phyloP scores from a whole-genome alignment of 1,139 yeast species.

The Candida sp. region DNA sequence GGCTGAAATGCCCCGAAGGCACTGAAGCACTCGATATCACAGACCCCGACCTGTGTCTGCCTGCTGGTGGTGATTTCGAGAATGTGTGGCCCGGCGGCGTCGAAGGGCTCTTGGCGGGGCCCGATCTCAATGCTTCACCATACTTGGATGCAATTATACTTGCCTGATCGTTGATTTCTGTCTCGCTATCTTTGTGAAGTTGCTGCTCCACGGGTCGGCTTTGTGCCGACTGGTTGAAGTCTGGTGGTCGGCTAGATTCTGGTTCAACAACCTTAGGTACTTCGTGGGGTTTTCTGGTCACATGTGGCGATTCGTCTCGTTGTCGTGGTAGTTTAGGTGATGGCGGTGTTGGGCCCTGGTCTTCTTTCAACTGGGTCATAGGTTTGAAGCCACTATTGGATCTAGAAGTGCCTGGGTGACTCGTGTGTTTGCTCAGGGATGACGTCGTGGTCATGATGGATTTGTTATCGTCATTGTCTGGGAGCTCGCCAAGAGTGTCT shows the following conservation, averaged over 20 bases:
- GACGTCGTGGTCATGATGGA: conserved; percentile 1
- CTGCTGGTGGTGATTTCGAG: neutral
- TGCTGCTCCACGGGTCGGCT: neutral
- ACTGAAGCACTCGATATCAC: conserved; percentile 6
- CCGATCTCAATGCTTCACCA: conserved; percentile 8
- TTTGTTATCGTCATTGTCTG: conserved; percentile 7
- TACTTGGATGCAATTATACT: conserved; percentile 10
- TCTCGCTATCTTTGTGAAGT: neutral
- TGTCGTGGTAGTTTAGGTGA: neutral
- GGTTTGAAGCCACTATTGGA: neutral
- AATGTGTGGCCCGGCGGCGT: neutral
- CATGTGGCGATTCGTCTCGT: neutral
- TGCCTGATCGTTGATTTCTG: conserved; percentile 6
- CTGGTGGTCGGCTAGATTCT: neutral
- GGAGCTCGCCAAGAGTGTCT: neutral
- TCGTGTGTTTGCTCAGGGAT: neutral
- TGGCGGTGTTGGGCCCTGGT: neutral
- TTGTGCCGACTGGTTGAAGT: neutral
- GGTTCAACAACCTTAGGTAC: neutral
- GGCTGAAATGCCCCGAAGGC: conserved; percentile 6
- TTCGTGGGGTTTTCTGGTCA: neutral
- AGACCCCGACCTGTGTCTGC: conserved; percentile 12
- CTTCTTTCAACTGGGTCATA: neutral
- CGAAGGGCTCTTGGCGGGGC: neutral
- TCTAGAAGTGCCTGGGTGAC: neutral